Base-by-base conservation (phyloP, 75 land plant genomes). In the Isoetes taiwanensis region DNA sequence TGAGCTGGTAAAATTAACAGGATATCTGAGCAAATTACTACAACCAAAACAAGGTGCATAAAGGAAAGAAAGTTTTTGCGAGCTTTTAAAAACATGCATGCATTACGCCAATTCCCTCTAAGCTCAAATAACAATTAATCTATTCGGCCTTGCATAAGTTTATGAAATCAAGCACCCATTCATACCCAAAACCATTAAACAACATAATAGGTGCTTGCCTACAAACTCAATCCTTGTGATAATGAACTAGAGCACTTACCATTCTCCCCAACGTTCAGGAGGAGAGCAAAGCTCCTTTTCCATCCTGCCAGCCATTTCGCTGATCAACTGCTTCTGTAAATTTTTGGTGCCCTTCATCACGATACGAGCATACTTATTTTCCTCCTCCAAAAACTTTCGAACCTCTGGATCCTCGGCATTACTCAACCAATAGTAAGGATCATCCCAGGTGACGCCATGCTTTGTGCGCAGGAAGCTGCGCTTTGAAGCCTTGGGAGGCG, bases 381-480 rank as follows among this genome's bases (percentile, higher is more conserved):
- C 98, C 3, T 34, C 50, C 26, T 61, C 19, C 32, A 93, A 76
- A 52, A 81, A 59, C 34, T 56, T 48, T 0, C 28, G 2, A 56
- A 87, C 61, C 54, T 75, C 84, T 11, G 85, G 80, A 54, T 84
- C 86, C 32, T 66, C 17, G 59, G 65, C 59, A 54, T 77, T 66
- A 39, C 66, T 62, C 86, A 93, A 76, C 98, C 98, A 93, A 42
- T 73, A 77, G 71, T 87, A 93, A 11, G 85, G 83, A 43, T 93
- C 98, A 30, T 71, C 41, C 90, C 83, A 87, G 34, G 68, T 57
- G 33, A 32, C 8, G 5, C 98, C 95, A 59, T 93, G 95, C 5
- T 64, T 72, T 16, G 80, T 52, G 50, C 57, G 66, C n/a, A 60
- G 32, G 75, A 74, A 78, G 11, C 86, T 80, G 25, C 75, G 32